Conservation (phyloP, 106 monocot genomes). For the Platanthera guangdongensis region DNA sequence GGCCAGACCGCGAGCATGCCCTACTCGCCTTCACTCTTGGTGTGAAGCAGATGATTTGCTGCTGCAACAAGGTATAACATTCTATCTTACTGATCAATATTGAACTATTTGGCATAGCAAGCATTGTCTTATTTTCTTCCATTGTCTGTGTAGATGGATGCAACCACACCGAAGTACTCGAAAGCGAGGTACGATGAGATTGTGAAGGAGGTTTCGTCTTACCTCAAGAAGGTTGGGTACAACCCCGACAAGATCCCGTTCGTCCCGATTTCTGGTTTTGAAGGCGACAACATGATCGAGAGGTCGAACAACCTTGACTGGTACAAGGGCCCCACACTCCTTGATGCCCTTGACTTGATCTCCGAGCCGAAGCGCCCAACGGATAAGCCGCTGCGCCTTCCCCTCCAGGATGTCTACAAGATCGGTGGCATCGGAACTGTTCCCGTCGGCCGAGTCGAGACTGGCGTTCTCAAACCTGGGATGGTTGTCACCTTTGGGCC, state of each 20-base stretch:
- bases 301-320: constrained; percentile 15
- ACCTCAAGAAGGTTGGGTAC: constrained; percentile 21
- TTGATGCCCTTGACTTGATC: constrained; percentile 18
- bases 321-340: constrained; percentile 23
- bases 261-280: constrained; percentile 19
- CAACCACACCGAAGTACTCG: constrained; percentile 20
- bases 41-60: constrained; percentile 21
- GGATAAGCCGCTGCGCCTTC: constrained; percentile 19
- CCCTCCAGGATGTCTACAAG: constrained; percentile 22
- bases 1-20: constrained; percentile 18
- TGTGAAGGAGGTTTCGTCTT: constrained; percentile 19
- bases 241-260: constrained; percentile 21
- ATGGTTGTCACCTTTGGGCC: constrained; percentile 23
- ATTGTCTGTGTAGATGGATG: constrained; percentile 10
- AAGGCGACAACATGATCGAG: constrained; percentile 18
- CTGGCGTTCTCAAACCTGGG: constrained; percentile 14
- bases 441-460: constrained; percentile 18
- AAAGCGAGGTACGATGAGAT: constrained; percentile 20
- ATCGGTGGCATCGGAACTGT: constrained; percentile 23
- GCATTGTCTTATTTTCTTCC: neutral
- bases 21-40: constrained; percentile 23
- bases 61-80: constrained; percentile 19
- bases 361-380: constrained; percentile 17
- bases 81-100: neutral
- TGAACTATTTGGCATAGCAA: neutral